A percentile compares a stretch with the other conserved stretches of the same genome.
Evolutionary conservation across 148 eudicot species (phyloP).

Genomic region (Fagopyrum homotropicum): DNA sequence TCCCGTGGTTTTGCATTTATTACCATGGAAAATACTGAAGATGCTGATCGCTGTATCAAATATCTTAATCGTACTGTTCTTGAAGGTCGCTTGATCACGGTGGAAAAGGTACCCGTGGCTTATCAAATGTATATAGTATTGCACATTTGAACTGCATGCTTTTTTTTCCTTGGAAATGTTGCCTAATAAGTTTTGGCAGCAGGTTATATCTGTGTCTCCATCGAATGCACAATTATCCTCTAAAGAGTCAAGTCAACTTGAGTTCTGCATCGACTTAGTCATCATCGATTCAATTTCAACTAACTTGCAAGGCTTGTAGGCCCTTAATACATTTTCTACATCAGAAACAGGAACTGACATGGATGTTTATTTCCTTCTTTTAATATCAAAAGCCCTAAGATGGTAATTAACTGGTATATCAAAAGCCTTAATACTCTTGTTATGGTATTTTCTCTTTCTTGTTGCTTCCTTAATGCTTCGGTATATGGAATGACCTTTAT

Average conservation of each 20-base stretch:
- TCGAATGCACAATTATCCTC: slow-evolving; percentile 25
- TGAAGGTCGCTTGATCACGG: slow-evolving; percentile 69
- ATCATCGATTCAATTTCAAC: slow-evolving; percentile 26
- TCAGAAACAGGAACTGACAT: slow-evolving; percentile 24
- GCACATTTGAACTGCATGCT: slow-evolving; percentile 5
- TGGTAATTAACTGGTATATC: slow-evolving; percentile 22
- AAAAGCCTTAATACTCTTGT: slow-evolving; percentile 3
- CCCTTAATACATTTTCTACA: slow-evolving; percentile 35
- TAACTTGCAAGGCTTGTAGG: slow-evolving; percentile 41
- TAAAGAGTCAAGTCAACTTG: slow-evolving; percentile 13
- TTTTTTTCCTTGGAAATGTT: slow-evolving; percentile 15
- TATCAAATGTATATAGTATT: not conserved
- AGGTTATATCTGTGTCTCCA: slow-evolving; percentile 56
- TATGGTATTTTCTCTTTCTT: not conserved
- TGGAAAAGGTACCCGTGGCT: slow-evolving; percentile 46
- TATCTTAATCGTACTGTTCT: slow-evolving; percentile 66
- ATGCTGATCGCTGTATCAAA: slow-evolving; percentile 64
- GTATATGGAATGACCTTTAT: not conserved
- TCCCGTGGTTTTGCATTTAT: slow-evolving; percentile 76
- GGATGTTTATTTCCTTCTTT: slow-evolving; percentile 33
- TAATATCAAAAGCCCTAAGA: slow-evolving; percentile 26
- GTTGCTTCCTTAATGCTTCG: slow-evolving; percentile 1
- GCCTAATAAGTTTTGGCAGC: slow-evolving; percentile 63
- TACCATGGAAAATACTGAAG: slow-evolving; percentile 59
- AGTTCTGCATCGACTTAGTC: slow-evolving; percentile 16